phyloP scores from a whole-genome alignment of 2,329 filamentous ascomycete genomes.

The Trichoderma sp. region DNA sequence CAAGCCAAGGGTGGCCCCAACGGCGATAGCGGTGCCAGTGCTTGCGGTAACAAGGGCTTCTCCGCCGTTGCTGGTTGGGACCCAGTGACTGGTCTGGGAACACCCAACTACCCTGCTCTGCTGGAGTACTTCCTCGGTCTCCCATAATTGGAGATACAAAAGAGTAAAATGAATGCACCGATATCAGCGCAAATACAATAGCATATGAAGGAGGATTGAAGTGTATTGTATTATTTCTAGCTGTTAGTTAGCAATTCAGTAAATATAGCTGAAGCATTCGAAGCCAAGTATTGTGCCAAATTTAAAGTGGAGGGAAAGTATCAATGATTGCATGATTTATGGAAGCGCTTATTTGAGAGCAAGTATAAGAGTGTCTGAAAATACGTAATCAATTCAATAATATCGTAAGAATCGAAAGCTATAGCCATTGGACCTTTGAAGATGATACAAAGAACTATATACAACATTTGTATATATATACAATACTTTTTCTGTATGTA shows the following conservation, averaged over 20 bases:
- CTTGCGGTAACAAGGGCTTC: slow-evolving; percentile 24
- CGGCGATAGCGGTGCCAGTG: slow-evolving; percentile 14
- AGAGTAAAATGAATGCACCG: not conserved
- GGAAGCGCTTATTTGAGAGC: too few species aligned
- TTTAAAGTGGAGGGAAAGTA: not conserved
- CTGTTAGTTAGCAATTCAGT: not conserved
- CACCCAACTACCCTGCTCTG: slow-evolving; percentile 23
- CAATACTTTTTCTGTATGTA: not conserved
- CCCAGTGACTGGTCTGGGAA: slow-evolving; percentile 25
- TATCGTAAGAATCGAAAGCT: not conserved
- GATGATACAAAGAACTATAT: not conserved
- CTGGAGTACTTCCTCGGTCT: slow-evolving; percentile 44
- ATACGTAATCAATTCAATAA: not conserved
- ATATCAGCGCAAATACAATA: not conserved
- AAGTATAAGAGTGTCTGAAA: not conserved
- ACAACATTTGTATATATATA: not conserved
- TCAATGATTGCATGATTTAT: not conserved
- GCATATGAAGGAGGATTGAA: not conserved
- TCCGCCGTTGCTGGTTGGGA: slow-evolving; percentile 26
- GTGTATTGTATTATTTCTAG: not conserved
- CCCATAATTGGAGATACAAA: not conserved
- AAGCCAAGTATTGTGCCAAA: not conserved
- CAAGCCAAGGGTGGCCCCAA: slow-evolving; percentile 23
- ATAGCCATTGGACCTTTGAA: not conserved
- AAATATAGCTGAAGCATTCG: not conserved